A percentile compares a stretch with the other conserved stretches of the same genome.
These are phyloP conservation scores for Bacidia rubella DNA, from an alignment of 495 filamentous ascomycete genomes.

Conservation along the genomic window DNA sequence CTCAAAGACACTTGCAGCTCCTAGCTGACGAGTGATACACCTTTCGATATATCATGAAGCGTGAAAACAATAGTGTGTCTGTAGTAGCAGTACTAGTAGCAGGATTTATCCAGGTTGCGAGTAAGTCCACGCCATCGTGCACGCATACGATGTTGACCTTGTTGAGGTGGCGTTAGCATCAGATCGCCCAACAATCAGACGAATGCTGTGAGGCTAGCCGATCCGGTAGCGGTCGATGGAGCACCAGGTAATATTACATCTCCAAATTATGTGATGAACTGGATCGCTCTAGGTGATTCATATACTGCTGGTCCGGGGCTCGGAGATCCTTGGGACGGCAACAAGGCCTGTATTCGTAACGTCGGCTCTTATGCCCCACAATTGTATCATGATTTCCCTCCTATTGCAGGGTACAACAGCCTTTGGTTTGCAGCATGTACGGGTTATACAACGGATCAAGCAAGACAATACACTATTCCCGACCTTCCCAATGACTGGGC, in stretches of 20 bases:
- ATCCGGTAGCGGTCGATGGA: neutral
- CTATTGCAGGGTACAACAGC: neutral
- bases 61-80: no score
- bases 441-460: neutral
- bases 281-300: slow-evolving; percentile 3
- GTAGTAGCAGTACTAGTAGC: no score
- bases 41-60: no score
- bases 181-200: no score
- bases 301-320: slow-evolving; percentile 5
- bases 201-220: neutral
- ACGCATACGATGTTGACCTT: no score
- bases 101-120: no score
- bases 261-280: neutral
- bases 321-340: neutral
- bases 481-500: neutral
- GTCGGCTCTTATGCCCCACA: slow-evolving; percentile 3
- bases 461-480: neutral
- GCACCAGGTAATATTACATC: neutral
- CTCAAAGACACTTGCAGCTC: no score
- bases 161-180: no score
- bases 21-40: no score
- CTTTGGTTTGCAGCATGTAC: slow-evolving; percentile 2
- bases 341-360: neutral
- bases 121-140: no score
- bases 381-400: neutral